phyloP scores from a whole-genome alignment of 768 basidiomycete genomes.

The Trametes elegans region DNA sequence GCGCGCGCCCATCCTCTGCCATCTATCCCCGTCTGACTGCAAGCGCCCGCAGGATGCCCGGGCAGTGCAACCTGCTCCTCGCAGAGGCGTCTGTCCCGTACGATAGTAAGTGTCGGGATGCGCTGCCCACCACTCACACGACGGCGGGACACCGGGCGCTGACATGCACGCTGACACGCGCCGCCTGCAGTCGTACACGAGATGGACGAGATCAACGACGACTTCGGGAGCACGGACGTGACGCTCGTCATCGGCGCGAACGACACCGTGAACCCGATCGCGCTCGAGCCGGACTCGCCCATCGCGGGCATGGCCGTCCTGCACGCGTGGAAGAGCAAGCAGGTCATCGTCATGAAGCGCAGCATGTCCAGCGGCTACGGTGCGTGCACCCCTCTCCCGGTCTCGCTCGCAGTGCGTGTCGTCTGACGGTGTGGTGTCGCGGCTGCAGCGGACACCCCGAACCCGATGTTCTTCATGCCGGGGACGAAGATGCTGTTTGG shows the following conservation, averaged over 20 bases:
- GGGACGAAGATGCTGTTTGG: constrained; percentile 91
- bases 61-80: constrained; percentile 88
- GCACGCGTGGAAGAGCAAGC: constrained; percentile 92
- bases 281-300: constrained; percentile 79
- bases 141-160: background rate
- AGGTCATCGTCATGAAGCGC: constrained; percentile 90
- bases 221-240: constrained; percentile 86
- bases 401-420: background rate
- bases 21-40: background rate
- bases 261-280: constrained; percentile 90
- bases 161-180: background rate
- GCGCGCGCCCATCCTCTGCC: background rate
- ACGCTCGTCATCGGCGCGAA: constrained; percentile 90
- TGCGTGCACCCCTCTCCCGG: constrained; percentile 29
- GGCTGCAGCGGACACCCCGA: constrained; percentile 82
- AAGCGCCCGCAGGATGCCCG: constrained; percentile 66
- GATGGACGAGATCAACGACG: constrained; percentile 95
- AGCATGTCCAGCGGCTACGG: constrained; percentile 89
- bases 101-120: constrained; percentile 81
- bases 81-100: constrained; percentile 91
- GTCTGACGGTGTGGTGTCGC: too few relatives aligned
- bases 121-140: constrained; percentile 12
- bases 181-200: constrained; percentile 71
- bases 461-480: constrained; percentile 93
- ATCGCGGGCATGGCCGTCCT: constrained; percentile 93